Conservation (phyloP, 1,284 basidiomycete genomes). For the Ganoderma resinaceum region DNA sequence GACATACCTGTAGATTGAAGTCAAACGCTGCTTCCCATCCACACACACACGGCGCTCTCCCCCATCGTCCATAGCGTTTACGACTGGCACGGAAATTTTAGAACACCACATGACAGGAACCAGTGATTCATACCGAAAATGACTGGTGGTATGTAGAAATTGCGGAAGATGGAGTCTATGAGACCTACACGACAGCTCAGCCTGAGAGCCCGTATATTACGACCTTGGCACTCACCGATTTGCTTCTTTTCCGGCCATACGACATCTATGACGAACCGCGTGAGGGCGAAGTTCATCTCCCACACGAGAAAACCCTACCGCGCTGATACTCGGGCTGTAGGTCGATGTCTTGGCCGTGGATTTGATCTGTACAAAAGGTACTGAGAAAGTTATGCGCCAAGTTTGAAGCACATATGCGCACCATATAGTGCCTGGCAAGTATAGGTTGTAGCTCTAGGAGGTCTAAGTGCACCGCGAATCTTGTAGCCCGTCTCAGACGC, state of each 20-base stretch:
- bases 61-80: slow-evolving; percentile 59
- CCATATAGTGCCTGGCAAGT: slow-evolving; percentile 72
- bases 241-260: slow-evolving; percentile 63
- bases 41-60: slow-evolving; percentile 71
- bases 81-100: slow-evolving; percentile 33
- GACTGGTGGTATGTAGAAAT: slow-evolving; percentile 62
- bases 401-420: slow-evolving; percentile 36
- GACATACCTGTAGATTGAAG: slow-evolving; percentile 64
- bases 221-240: slow-evolving; percentile 30
- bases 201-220: background rate
- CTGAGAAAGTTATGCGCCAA: background rate
- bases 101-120: background rate
- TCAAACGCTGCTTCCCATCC: slow-evolving; percentile 82
- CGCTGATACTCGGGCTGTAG: slow-evolving; percentile 80
- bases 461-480: slow-evolving; percentile 62
- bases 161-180: slow-evolving; percentile 62
- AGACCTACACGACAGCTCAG: slow-evolving; percentile 40
- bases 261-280: slow-evolving; percentile 52
- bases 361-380: slow-evolving; percentile 55
- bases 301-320: slow-evolving; percentile 47
- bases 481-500: slow-evolving; percentile 43
- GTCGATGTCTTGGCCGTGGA: slow-evolving; percentile 63
- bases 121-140: slow-evolving; percentile 50
- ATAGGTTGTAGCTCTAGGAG: slow-evolving; percentile 71
- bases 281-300: background rate